Evolutionary conservation across 108 stramenopile species (phyloP).

Genomic region (Nitzschia sp.): DNA sequence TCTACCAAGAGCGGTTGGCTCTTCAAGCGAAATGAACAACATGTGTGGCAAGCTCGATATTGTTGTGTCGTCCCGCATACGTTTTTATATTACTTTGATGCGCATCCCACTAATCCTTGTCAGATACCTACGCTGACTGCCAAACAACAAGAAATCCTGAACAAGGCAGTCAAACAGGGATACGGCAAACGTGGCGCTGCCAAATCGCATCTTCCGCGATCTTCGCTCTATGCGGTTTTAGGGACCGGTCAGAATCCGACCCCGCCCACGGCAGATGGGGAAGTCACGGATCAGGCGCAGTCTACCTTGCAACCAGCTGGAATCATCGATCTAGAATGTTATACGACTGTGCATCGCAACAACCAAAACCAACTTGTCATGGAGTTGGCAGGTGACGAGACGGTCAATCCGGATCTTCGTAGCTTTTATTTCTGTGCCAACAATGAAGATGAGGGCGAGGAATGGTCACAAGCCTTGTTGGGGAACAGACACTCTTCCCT

Average conservation of each 20-base stretch:
- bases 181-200: conserved; percentile 46
- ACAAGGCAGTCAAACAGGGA: conserved; percentile 67
- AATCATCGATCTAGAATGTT: conserved; percentile 95
- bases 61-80: conserved; percentile 95
- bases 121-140: conserved; percentile 41
- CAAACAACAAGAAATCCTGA: conserved; percentile 70
- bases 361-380: conserved; percentile 63
- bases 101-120: conserved; percentile 42
- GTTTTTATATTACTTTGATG: conserved; percentile 95
- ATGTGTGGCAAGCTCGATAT: conserved; percentile 92
- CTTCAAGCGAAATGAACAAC: conserved; percentile 91
- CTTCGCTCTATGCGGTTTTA: conserved; percentile 39
- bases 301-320: conserved; percentile 73
- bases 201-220: conserved; percentile 41
- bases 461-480: conserved; percentile 80
- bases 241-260: conserved; percentile 11
- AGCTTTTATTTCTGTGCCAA: conserved; percentile 85
- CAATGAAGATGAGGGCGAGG: conserved; percentile 61
- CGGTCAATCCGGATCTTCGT: conserved; percentile 80
- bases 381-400: conserved; percentile 79
- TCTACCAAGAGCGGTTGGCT: conserved; percentile 84
- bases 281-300: conserved; percentile 6
- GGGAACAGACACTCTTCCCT: conserved; percentile 76
- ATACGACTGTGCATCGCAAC: conserved; percentile 79
- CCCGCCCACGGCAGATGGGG: conserved; percentile 2